A percentile compares a stretch with the other conserved stretches of the same genome.
These are phyloP conservation scores for Nicotiana tomentosiformis DNA, from an alignment of 257 asterid species.

Conservation along the genomic window DNA sequence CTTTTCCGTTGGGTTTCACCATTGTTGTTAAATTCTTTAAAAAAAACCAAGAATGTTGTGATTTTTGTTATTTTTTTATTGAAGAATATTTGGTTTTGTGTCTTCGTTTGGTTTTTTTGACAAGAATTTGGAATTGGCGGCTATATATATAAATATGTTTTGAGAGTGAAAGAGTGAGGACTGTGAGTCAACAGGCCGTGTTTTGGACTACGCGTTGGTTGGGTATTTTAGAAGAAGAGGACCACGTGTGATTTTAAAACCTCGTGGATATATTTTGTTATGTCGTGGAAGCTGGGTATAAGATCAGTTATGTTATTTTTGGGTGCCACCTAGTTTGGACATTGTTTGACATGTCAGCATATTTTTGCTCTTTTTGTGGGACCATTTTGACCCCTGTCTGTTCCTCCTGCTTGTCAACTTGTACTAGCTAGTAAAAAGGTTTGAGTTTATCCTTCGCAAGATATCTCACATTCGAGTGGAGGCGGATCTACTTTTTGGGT, in stretches of 20 bases:
- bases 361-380: too few relatives aligned
- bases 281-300: not conserved
- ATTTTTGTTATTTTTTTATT: not conserved
- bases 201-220: slow-evolving; percentile 17
- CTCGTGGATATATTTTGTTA: not conserved
- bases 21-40: slow-evolving; percentile 4
- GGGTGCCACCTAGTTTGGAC: too few relatives aligned
- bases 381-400: too few relatives aligned
- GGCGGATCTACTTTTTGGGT: too few relatives aligned
- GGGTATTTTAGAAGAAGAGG: not conserved
- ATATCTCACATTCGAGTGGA: too few relatives aligned
- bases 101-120: not conserved
- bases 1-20: slow-evolving; percentile 36
- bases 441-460: too few relatives aligned
- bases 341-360: too few relatives aligned
- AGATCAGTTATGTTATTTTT: too few relatives aligned
- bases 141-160: slow-evolving; percentile 26
- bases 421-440: too few relatives aligned
- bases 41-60: not conserved
- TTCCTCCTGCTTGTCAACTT: too few relatives aligned
- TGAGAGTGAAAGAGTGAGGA: slow-evolving; percentile 2
- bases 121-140: slow-evolving; percentile 40
- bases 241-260: slow-evolving; percentile 8
- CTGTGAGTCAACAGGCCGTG: slow-evolving; percentile 30
- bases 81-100: not conserved